A percentile compares a stretch with the other conserved stretches of the same genome.
Conservation (phyloP, 163 green algal species). For the Scenedesmus sp. region DNA sequence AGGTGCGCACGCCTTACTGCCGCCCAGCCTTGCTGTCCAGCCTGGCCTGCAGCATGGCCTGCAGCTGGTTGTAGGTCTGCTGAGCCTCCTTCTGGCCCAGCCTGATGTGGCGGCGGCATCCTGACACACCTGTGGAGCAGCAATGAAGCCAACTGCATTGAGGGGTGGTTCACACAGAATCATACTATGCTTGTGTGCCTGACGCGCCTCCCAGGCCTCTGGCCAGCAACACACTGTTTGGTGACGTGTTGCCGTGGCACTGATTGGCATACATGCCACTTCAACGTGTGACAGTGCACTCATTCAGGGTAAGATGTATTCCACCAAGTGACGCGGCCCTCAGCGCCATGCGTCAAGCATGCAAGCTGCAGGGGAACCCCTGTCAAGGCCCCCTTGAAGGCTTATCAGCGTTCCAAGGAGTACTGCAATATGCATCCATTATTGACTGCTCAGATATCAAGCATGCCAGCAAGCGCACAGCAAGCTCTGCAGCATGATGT, state of each 20-base stretch:
- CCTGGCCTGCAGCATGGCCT: conserved; percentile 21
- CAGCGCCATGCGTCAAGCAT: too few species aligned
- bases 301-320: too few species aligned
- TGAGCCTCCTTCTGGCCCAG: background rate
- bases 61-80: conserved; percentile 3
- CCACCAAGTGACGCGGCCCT: too few species aligned
- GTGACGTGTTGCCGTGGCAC: background rate
- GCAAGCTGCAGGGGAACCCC: too few species aligned
- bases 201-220: too few species aligned
- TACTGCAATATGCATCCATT: background rate
- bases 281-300: too few species aligned
- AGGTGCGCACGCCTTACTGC: background rate
- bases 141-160: background rate
- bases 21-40: background rate
- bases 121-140: background rate
- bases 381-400: too few species aligned
- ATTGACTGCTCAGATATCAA: background rate
- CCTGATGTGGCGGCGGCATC: conserved; percentile 3
- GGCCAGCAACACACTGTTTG: background rate
- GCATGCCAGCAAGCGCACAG: background rate
- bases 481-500: background rate
- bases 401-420: too few species aligned
- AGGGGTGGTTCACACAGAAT: too few species aligned
- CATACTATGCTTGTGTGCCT: background rate
- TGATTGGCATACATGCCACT: too few species aligned